Evolutionary conservation across 2,329 filamentous ascomycete species (phyloP), one percentile per base, ranked within the genome.

Genomic region (Tricladium varicosporioides): DNA sequence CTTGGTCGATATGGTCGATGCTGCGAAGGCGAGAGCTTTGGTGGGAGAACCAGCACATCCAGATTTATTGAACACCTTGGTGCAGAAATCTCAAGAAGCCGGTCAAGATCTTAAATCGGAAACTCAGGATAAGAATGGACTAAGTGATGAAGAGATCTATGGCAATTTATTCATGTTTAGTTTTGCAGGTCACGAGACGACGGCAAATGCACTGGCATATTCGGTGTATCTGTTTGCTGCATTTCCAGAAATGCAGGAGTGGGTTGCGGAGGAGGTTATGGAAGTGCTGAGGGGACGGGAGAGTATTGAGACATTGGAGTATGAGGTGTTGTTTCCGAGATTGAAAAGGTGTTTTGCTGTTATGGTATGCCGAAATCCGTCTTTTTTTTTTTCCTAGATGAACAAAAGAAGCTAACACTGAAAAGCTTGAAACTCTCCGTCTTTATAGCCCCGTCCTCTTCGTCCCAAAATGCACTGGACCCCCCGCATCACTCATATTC

Each of bases 391-490:
- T 56, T 50, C 10, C 36, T 64, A 27, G 22, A 3, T 3, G 3
- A 27, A 27, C 3, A 27, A 27, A 7, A 11, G 51, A 62, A 16
- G 57, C 54, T 0, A 40, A 51, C 2, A 56, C 60, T 1, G 44
- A 49, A 13, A n/a, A 65, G 63, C 67, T 71, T 22, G 77, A 80
- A 61, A 76, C 79, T 44, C 72, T 85, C 10, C 77, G 82, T 40
- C 66, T 84, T 10, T 71, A 82, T 14, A 77, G 78, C 5, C 80
- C 81, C 0, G 76, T 83, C 31, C 69, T 79, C 55, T 75, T 74
- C 49, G 81, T 85, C 40, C 80, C 81, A 8, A 85, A 85, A 66
- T 66, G 54, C 31, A 74, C 70, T 5, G 53, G 49, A 1, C 9
- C 53, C 14, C 45, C 60, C 66, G 42, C 43, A 10, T 42, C 18